phyloP scores from a whole-genome alignment of 2,329 filamentous ascomycete species.

The Paecilomyces variotii region DNA sequence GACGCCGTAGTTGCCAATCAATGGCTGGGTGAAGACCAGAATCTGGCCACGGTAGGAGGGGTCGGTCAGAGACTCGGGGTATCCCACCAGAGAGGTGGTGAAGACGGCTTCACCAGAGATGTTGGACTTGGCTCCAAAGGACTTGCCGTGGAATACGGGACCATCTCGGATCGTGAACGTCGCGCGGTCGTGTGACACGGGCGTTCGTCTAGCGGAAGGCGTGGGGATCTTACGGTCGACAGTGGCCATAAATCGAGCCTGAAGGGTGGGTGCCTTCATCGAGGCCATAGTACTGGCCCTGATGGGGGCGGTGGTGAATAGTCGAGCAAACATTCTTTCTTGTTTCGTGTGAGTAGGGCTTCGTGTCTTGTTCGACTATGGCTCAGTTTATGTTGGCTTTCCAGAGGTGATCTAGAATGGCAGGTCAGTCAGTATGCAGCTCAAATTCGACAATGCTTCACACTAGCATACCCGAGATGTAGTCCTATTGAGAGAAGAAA shows the following conservation, averaged over 20 bases:
- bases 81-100: conserved; percentile 94
- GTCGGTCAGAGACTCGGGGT: conserved; percentile 78
- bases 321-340: conserved; percentile 46
- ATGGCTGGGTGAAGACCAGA: conserved; percentile 91
- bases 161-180: conserved; percentile 96
- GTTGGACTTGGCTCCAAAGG: conserved; percentile 93
- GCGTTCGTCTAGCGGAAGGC: conserved; percentile 50
- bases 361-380: conserved; percentile 14
- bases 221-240: conserved; percentile 63
- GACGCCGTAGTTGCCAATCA: conserved; percentile 98
- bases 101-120: conserved; percentile 98
- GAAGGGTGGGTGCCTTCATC: conserved; percentile 25
- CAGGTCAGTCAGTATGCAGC: conserved; percentile 16
- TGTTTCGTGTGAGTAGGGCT: conserved; percentile 12
- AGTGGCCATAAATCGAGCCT: conserved; percentile 51
- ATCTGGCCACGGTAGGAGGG: conserved; percentile 73
- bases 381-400: conserved; percentile 57
- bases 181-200: conserved; percentile 66
- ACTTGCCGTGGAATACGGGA: conserved; percentile 91
- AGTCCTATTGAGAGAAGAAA: conserved; percentile 42
- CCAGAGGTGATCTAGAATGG: conserved; percentile 54
- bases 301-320: conserved; percentile 45
- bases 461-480: conserved; percentile 50
- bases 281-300: conserved; percentile 39
- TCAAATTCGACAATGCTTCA: conserved; percentile 3